Evolutionary conservation across 2,329 filamentous ascomycete species (phyloP), one percentile per base, ranked within the genome.

Genomic region (Colletotrichum sp.): DNA sequence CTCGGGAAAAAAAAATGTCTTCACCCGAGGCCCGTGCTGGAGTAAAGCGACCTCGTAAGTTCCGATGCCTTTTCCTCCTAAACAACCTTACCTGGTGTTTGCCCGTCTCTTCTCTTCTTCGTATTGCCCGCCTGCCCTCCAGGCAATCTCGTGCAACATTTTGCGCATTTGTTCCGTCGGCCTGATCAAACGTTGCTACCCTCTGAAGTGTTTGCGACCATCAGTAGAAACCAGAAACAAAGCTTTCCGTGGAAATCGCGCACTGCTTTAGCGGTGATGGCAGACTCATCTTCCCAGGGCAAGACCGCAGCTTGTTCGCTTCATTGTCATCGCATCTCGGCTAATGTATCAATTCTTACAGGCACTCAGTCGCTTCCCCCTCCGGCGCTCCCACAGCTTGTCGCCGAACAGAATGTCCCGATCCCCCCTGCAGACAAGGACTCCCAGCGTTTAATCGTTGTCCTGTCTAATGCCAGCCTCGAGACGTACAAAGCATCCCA

Each of bases 401-500:
- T 98, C 63, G 96, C 97, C 57, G 96, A 98, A 85, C 96, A 98
- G 84, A 94, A 97, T 82, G 90, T 92, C 15, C 93, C 96, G 30
- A 98, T 99, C 78, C 88, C 96, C 13, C 88, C 93, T 19, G 94
- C 91, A 80, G 97, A 99, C 86, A 98, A 98, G 86, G 94, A 98
- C 85, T 94, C 95, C 16, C 93, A 96, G 85, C 91, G 97, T 74
- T 89, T 99, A 79, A 98, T 99, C 79, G 97, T 99, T 71, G 96
- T 99, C 55, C 91, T 99, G 66, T 98, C 96, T 79, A 98, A 98
- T 90, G 97, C 97, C 78, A 98, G 96, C 82, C 92, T 99, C 79
- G 97, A 99, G 86, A 99, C 97, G 1, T 98, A 98, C 90, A 98
- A 98, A 84, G 95, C 97, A 2, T 94, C 95, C 25, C 93, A 95